Conservation (phyloP, 768 basidiomycete genomes). For the Punctularia strigosozonata region DNA sequence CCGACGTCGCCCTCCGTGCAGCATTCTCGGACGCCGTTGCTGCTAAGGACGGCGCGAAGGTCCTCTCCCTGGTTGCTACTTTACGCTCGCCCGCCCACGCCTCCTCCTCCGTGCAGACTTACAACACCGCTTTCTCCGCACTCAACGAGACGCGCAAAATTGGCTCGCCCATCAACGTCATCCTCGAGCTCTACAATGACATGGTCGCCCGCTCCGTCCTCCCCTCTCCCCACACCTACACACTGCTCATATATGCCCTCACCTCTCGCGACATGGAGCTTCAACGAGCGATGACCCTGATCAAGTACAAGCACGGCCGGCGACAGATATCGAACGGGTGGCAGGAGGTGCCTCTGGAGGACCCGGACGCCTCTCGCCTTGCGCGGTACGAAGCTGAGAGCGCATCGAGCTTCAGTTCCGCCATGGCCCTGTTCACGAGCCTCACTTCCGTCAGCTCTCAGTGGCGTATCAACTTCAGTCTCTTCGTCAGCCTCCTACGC, state of each 20-base stretch:
- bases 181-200: slow-evolving; percentile 61
- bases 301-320: slow-evolving; percentile 28
- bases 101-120: too few species aligned
- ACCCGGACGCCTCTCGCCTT: slow-evolving; percentile 26
- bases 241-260: slow-evolving; percentile 46
- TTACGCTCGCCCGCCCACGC: too few species aligned
- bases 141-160: slow-evolving; percentile 31
- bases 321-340: too few species aligned
- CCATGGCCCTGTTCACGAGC: slow-evolving; percentile 62
- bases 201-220: slow-evolving; percentile 50
- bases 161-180: slow-evolving; percentile 41
- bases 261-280: slow-evolving; percentile 61
- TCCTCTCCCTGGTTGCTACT: too few species aligned
- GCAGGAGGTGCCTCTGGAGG: slow-evolving; percentile 9
- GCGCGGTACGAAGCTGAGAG: slow-evolving; percentile 43
- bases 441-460: slow-evolving; percentile 27
- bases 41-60: too few species aligned
- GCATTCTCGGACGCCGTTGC: too few species aligned
- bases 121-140: slow-evolving; percentile 51
- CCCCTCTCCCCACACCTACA: slow-evolving; percentile 56
- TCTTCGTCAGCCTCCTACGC: slow-evolving; percentile 47
- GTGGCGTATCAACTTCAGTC: slow-evolving; percentile 18
- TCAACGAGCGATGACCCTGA: slow-evolving; percentile 25
- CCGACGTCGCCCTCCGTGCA: too few species aligned
- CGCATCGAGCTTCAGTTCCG: slow-evolving; percentile 59